Percentiles rank a stretch among this genome's conserved stretches.
phyloP scores from a whole-genome alignment of 768 basidiomycete genomes.

The Kwoniella sp. region DNA sequence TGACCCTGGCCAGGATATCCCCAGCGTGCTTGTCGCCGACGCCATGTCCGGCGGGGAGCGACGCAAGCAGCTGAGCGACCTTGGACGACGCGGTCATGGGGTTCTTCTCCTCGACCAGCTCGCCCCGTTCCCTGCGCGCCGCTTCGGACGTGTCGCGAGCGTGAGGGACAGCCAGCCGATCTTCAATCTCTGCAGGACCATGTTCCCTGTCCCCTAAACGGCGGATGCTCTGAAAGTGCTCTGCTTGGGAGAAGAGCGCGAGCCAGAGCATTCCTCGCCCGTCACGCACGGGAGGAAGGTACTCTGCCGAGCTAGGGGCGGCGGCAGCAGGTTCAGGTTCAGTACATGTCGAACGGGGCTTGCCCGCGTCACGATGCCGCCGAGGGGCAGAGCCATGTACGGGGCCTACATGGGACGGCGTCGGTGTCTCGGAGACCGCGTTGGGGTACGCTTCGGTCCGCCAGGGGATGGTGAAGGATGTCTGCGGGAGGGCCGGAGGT shows the following conservation, averaged over 20 bases:
- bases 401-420: conserved; percentile 15
- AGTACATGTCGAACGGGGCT: background rate
- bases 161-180: conserved; percentile 34
- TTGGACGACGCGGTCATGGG: background rate
- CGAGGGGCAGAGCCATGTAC: background rate
- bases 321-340: conserved; percentile 6
- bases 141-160: conserved; percentile 27
- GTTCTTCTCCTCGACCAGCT: conserved; percentile 8
- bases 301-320: conserved; percentile 16
- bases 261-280: conserved; percentile 42
- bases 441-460: conserved; percentile 15
- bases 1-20: conserved; percentile 19
- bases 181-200: conserved; percentile 40
- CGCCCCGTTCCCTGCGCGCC: conserved; percentile 22
- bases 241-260: conserved; percentile 39
- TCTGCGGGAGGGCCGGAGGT: conserved; percentile 8
- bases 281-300: conserved; percentile 23
- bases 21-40: conserved; percentile 10
- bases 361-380: conserved; percentile 6
- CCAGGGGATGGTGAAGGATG: conserved; percentile 40
- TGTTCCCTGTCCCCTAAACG: conserved; percentile 32
- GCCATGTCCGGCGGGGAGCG: conserved; percentile 27
- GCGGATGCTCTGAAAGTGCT: conserved; percentile 37
- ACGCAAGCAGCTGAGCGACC: conserved; percentile 15
- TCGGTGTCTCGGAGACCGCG: conserved; percentile 17